Conservation (phyloP, 1,284 basidiomycete species). For the Sanghuangporus weigelae region DNA sequence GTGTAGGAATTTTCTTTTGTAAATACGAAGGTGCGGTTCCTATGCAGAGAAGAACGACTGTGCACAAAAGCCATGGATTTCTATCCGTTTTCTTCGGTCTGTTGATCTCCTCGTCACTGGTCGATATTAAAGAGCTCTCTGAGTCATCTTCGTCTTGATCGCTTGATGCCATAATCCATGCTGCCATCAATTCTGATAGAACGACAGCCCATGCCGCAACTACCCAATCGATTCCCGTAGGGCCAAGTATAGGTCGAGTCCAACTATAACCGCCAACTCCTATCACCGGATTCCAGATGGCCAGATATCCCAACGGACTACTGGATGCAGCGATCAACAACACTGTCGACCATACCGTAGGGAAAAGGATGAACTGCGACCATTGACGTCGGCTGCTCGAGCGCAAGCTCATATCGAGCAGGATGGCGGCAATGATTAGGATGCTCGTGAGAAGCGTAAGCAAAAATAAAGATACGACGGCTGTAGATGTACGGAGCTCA, state of each 20-base stretch:
- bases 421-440: slow-evolving; percentile 36
- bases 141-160: slow-evolving; percentile 22
- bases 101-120: background rate
- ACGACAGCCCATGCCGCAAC: slow-evolving; percentile 66
- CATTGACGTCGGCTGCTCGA: slow-evolving; percentile 30
- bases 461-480: slow-evolving; percentile 37
- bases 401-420: slow-evolving; percentile 31
- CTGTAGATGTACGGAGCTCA: slow-evolving; percentile 34
- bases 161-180: slow-evolving; percentile 51
- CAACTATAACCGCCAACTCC: slow-evolving; percentile 54
- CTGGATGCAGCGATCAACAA: slow-evolving; percentile 49
- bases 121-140: slow-evolving; percentile 13
- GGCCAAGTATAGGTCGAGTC: slow-evolving; percentile 52
- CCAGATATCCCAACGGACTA: slow-evolving; percentile 63
- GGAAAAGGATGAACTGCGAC: slow-evolving; percentile 52
- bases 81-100: slow-evolving; percentile 11
- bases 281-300: slow-evolving; percentile 59
- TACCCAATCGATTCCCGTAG: slow-evolving; percentile 61
- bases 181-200: slow-evolving; percentile 44
- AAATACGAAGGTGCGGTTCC: slow-evolving; percentile 57
- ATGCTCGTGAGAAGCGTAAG: slow-evolving; percentile 40
- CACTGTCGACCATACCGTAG: slow-evolving; percentile 57
- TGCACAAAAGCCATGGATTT: slow-evolving; percentile 24
- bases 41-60: slow-evolving; percentile 37
- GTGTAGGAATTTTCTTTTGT: slow-evolving; percentile 35